Percentiles rank a stretch among this genome's conserved stretches.
Evolutionary conservation across 2,329 filamentous ascomycete species (phyloP).

Genomic region (Penicillium expansum): DNA sequence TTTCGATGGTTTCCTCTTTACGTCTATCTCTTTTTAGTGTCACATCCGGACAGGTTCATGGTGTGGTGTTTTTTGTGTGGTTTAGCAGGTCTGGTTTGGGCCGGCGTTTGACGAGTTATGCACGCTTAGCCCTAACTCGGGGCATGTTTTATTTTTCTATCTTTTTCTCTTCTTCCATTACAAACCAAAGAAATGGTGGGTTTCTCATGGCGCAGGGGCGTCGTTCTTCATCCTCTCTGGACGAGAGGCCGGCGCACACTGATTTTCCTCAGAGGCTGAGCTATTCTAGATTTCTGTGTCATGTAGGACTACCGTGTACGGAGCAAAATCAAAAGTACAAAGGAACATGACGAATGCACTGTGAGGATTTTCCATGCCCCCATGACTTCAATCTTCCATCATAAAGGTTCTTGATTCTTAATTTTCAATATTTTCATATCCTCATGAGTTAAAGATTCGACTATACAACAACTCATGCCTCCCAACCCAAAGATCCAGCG

Average conservation of each 20-base stretch:
- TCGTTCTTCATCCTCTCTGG: slow-evolving; percentile 14
- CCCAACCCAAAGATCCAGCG: slow-evolving; percentile 63
- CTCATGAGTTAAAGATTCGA: slow-evolving; percentile 64
- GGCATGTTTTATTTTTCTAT: slow-evolving; percentile 19
- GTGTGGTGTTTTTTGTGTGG: slow-evolving; percentile 36
- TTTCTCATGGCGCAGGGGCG: slow-evolving; percentile 15
- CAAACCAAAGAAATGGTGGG: not conserved
- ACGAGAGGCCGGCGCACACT: slow-evolving; percentile 18
- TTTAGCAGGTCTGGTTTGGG: slow-evolving; percentile 34
- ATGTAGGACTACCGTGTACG: slow-evolving; percentile 35
- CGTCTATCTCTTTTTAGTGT: slow-evolving; percentile 18
- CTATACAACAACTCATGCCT: slow-evolving; percentile 65
- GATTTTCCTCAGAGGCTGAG: slow-evolving; percentile 12
- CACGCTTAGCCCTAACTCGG: slow-evolving; percentile 7
- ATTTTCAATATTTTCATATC: not conserved
- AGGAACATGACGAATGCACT: slow-evolving; percentile 26
- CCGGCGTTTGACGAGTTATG: slow-evolving; percentile 33
- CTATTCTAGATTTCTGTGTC: slow-evolving; percentile 21
- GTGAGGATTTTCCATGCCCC: not conserved
- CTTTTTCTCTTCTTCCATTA: slow-evolving; percentile 10
- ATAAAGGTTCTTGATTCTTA: not conserved
- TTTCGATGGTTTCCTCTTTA: slow-evolving; percentile 15
- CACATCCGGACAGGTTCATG: slow-evolving; percentile 33
- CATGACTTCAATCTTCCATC: not conserved
- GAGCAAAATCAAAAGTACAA: slow-evolving; percentile 15